A percentile compares a stretch with the other conserved stretches of the same genome.
Evolutionary conservation across 2,329 filamentous ascomycete species (phyloP).

Genomic region (Pseudopithomyces chartarum): DNA sequence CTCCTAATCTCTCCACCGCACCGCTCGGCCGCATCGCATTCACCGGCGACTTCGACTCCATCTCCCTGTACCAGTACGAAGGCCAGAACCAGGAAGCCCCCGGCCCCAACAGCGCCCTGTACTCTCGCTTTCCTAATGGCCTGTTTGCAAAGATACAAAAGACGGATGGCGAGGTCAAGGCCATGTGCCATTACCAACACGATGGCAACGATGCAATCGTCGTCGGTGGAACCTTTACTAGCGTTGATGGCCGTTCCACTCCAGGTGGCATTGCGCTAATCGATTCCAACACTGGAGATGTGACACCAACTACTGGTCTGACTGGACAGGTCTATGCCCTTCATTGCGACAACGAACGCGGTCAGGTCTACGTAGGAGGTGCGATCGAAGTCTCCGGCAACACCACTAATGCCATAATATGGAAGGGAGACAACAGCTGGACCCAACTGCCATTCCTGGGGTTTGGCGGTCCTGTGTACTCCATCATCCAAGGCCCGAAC

Average conservation of each 20-base stretch:
- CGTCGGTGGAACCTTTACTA: constrained; percentile 94
- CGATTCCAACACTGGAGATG: constrained; percentile 69
- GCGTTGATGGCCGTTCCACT: constrained; percentile 75
- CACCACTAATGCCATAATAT: constrained; percentile 88
- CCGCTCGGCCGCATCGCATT: constrained; percentile 82
- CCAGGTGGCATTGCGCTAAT: constrained; percentile 79
- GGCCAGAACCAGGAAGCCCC: constrained; percentile 74
- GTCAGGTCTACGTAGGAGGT: constrained; percentile 89
- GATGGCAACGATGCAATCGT: constrained; percentile 77
- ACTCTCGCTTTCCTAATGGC: constrained; percentile 84
- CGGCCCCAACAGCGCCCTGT: constrained; percentile 76
- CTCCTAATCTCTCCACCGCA: constrained; percentile 76
- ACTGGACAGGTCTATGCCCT: constrained; percentile 82
- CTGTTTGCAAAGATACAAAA: constrained; percentile 74
- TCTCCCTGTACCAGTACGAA: constrained; percentile 86
- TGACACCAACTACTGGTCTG: constrained; percentile 78
- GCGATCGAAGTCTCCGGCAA: constrained; percentile 76
- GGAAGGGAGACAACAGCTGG: constrained; percentile 67
- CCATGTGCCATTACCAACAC: constrained; percentile 81
- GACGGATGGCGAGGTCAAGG: constrained; percentile 81
- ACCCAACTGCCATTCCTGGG: constrained; percentile 85
- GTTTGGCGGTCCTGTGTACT: constrained; percentile 89
- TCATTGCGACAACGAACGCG: constrained; percentile 76
- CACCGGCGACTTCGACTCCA: constrained; percentile 85
- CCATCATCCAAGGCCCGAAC: constrained; percentile 79